Evolutionary conservation across 306 rosid species (phyloP).

Genomic region (Malus fusca): DNA sequence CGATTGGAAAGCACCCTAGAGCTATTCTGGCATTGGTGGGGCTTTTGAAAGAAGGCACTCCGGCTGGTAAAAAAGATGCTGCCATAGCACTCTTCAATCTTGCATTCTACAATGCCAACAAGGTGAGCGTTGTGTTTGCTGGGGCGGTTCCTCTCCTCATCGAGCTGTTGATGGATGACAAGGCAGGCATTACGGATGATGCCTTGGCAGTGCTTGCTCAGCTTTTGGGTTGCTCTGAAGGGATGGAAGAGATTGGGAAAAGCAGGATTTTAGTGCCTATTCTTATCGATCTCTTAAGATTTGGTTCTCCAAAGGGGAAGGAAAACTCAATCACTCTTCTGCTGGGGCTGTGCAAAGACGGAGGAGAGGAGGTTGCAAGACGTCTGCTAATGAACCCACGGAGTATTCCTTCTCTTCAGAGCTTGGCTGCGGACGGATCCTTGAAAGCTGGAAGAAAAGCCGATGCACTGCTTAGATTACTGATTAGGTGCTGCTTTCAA

Average conservation of each 20-base stretch:
- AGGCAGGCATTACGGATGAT: slow-evolving; percentile 77
- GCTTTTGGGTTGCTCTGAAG: slow-evolving; percentile 61
- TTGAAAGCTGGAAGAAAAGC: slow-evolving; percentile 79
- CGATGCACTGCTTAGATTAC: slow-evolving; percentile 72
- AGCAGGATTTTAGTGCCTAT: slow-evolving; percentile 56
- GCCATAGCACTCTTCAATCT: slow-evolving; percentile 71
- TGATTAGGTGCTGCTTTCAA: slow-evolving; percentile 69
- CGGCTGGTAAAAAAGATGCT: slow-evolving; percentile 79
- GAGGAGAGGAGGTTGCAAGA: slow-evolving; percentile 65
- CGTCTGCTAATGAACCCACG: slow-evolving; percentile 64
- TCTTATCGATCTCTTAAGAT: slow-evolving; percentile 80
- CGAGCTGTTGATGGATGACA: slow-evolving; percentile 70
- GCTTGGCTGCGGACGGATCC: slow-evolving; percentile 67
- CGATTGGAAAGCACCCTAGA: slow-evolving; percentile 51
- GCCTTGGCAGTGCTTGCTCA: slow-evolving; percentile 59
- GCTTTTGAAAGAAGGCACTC: slow-evolving; percentile 71
- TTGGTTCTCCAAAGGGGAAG: slow-evolving; percentile 85
- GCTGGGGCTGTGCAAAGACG: slow-evolving; percentile 80
- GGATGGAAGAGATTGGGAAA: slow-evolving; percentile 61
- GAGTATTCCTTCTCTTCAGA: slow-evolving; percentile 77
- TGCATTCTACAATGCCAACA: slow-evolving; percentile 65
- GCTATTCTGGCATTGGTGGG: slow-evolving; percentile 69
- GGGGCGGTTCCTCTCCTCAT: slow-evolving; percentile 60
- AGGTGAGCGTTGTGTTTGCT: slow-evolving; percentile 38
- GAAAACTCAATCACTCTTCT: slow-evolving; percentile 70